A percentile compares a stretch with the other conserved stretches of the same genome.
Conservation (phyloP, 305 asterid genomes). For the Fraxinus dipetala region DNA sequence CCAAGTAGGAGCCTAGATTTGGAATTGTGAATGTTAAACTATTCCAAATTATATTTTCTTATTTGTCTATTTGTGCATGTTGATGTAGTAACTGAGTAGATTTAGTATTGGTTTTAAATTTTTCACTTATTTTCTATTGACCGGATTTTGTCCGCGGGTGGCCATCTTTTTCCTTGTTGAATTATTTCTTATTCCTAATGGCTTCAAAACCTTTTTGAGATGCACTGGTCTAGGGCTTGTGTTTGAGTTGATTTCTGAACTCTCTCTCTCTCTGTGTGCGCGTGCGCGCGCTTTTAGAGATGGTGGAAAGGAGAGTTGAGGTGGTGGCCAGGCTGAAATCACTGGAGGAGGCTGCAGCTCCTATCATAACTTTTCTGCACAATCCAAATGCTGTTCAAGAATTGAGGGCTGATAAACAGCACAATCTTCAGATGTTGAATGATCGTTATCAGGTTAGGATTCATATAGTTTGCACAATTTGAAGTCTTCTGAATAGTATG, state of each 20-base stretch:
- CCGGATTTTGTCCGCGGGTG: background rate
- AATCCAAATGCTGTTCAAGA: slow-evolving; percentile 82
- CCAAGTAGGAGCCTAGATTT: background rate
- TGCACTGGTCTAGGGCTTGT: background rate
- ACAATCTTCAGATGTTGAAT: slow-evolving; percentile 85
- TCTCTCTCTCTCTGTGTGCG: background rate
- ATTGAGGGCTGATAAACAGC: slow-evolving; percentile 85
- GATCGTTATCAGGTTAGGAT: slow-evolving; percentile 84
- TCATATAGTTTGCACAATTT: background rate
- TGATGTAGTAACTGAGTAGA: background rate
- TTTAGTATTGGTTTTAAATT: background rate
- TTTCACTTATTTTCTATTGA: background rate
- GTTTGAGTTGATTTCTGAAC: background rate
- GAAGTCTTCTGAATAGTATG: background rate
- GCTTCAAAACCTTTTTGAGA: background rate
- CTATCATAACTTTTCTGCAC: slow-evolving; percentile 75
- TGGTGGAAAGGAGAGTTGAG: slow-evolving; percentile 54
- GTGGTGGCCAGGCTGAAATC: slow-evolving; percentile 55
- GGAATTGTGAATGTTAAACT: background rate
- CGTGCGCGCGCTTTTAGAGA: slow-evolving; percentile 23
- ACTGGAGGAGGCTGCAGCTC: slow-evolving; percentile 89
- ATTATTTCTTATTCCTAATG: background rate
- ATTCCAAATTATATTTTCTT: background rate
- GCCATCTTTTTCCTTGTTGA: background rate
- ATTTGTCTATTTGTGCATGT: background rate